Evolutionary conservation across 495 filamentous ascomycete species (phyloP), one percentile per base, ranked within the genome.

Genomic region (Xylaria cubensis): DNA sequence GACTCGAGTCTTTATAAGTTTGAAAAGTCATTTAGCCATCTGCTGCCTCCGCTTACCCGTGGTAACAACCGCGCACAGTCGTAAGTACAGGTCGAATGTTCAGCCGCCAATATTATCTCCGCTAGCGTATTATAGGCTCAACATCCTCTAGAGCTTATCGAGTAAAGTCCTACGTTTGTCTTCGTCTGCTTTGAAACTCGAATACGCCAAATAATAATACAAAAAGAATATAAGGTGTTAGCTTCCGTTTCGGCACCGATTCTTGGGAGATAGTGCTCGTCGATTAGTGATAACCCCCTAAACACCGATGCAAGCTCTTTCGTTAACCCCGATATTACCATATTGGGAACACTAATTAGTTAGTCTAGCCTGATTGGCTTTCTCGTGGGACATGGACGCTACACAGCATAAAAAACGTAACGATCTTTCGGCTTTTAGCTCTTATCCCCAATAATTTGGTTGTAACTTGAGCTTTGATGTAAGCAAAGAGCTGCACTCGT

Each of bases 231-330:
- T 4, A 55, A 55, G 26, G 29, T 24, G 10, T 59, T 36, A 29
- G 24, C 4, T 39, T 61, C 32, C 10, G 34, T 61, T 61, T 61
- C 58, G 58, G 19, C 39, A 61, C n/a, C 24, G 58, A 39, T 61
- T 61, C 7, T 39, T 21, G 9, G n/a, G 53, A 56, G 24, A 4
- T 13, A 32, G 1, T 32, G 1, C 53, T 56, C 13, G 6, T 26
- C 26, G 3, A 26, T 55, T 26, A 55, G 51, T 26, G 10, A 56
- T 29, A 10, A 32, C 53, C 53, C 26, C 53, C 58, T 61, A 61
- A 61, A 59, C 55, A n/a, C 55, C 55, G 55, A 59, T 53, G 24
- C 3, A 53, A 53, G 24, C 17, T 17, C 1, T 10, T 2, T 36
- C 21, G 15, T n/a, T 59, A 59, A 59, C 29, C n/a, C 55, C 55